Conservation (phyloP, 75 land plant species). For the Pseudotsuga menziesii region DNA sequence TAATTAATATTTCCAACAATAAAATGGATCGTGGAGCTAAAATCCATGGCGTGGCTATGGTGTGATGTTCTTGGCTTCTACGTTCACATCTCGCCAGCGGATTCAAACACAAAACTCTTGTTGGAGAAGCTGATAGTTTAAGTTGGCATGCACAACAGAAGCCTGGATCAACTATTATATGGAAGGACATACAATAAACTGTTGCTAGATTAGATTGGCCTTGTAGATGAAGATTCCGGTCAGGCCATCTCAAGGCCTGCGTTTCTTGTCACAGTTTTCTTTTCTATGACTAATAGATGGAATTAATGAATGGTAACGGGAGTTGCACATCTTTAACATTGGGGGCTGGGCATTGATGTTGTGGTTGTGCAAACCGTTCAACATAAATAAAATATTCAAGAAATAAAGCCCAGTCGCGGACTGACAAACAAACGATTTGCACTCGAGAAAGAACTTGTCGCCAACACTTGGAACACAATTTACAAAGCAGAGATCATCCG, state of each 20-base stretch:
- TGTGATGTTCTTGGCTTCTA: constrained; percentile 13
- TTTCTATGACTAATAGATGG: too few species aligned
- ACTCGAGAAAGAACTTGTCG: too few species aligned
- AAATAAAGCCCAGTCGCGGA: too few species aligned
- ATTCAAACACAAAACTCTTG: not conserved
- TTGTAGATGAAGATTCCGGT: constrained; percentile 26
- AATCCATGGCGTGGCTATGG: not conserved
- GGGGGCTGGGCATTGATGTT: too few species aligned
- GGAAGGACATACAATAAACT: constrained; percentile 1
- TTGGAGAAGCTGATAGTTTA: not conserved
- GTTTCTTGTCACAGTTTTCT: constrained; percentile 8
- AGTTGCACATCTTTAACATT: too few species aligned
- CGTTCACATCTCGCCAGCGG: not conserved
- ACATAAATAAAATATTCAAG: too few species aligned
- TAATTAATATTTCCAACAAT: too few species aligned
- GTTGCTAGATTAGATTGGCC: constrained; percentile 36
- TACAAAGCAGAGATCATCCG: too few species aligned
- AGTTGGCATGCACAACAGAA: constrained; percentile 23
- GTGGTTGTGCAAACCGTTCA: too few species aligned
- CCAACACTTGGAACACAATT: too few species aligned
- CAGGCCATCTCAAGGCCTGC: constrained; percentile 40
- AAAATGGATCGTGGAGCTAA: constrained; percentile 12
- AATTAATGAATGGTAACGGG: too few species aligned
- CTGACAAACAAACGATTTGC: too few species aligned
- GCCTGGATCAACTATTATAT: constrained; percentile 26